Base-by-base conservation (phyloP, 2,329 filamentous ascomycete genomes). In the Geosmithia putterillii region DNA sequence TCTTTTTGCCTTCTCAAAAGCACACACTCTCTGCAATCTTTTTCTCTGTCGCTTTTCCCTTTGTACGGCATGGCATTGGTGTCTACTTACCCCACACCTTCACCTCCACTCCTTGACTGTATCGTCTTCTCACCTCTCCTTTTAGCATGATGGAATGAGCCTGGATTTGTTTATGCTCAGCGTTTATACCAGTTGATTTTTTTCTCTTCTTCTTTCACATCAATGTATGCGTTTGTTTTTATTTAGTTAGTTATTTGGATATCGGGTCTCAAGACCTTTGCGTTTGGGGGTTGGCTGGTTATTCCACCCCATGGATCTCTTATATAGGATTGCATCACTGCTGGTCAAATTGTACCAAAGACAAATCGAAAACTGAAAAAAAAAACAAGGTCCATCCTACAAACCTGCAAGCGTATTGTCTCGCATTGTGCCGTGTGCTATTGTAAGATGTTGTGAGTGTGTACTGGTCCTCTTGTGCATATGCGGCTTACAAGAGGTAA, bases 11-110 rank as follows among this genome's bases (percentile, higher is more conserved):
- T n/a, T n/a, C n/a, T n/a, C n/a, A n/a, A n/a, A n/a, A n/a, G n/a
- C n/a, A n/a, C n/a, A n/a, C n/a, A 52, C 47, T 41, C 38, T 44
- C 40, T 36, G 28, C 44, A 5, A 19, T 38, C 18, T n/a, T 21
- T 18, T 18, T 38, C 7, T 14, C 9, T 4, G 7, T n/a, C 35
- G 7, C 38, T 25, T 22, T 41, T 17, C 28, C 39, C 19, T 41
- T 28, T 41, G 39, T 41, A 15, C 20, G 22, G 39, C 22, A 41
- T 41, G 22, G 21, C 22, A 32, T 41, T 39, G 38, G 38, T 39
- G 17, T 39, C 18, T 20, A 38, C 18, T 39, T 39, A n/a, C n/a
- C n/a, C n/a, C n/a, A n/a, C n/a, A 19, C 36, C 36, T n/a, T 4
- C 36, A 38, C 20, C 20, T 38, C n/a, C 36, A 38, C 36, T 19